Conservation (phyloP, 805 yeast genomes). For the Clavispora vitiphila region DNA sequence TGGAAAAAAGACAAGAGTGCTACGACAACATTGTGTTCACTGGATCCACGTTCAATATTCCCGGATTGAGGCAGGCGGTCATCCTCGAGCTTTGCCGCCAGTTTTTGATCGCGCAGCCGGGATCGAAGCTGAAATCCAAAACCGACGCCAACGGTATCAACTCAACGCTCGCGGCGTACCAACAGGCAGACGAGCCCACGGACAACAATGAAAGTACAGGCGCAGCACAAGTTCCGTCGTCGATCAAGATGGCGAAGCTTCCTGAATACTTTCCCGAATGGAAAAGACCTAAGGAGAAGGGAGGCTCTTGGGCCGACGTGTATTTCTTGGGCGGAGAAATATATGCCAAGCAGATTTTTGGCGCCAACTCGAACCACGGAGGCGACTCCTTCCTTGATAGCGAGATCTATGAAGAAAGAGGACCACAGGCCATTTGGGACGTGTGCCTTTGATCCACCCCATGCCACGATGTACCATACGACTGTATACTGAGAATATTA, state of each 20-base stretch:
- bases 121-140: slow-evolving; percentile 19
- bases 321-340: slow-evolving; percentile 84
- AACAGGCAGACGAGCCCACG: slow-evolving; percentile 35
- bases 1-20: slow-evolving; percentile 69
- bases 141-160: slow-evolving; percentile 26
- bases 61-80: slow-evolving; percentile 72
- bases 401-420: slow-evolving; percentile 69
- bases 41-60: slow-evolving; percentile 73
- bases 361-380: slow-evolving; percentile 48
- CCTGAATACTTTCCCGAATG: slow-evolving; percentile 95
- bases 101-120: slow-evolving; percentile 41
- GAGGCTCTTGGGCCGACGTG: slow-evolving; percentile 67
- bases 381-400: slow-evolving; percentile 62
- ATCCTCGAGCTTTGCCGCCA: slow-evolving; percentile 53
- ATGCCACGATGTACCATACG: not conserved
- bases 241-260: slow-evolving; percentile 59
- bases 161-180: slow-evolving; percentile 38
- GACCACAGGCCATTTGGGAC: slow-evolving; percentile 84
- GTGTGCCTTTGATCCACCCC: slow-evolving; percentile 15
- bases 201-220: slow-evolving; percentile 12
- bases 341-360: slow-evolving; percentile 78
- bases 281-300: slow-evolving; percentile 52
- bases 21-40: slow-evolving; percentile 77
- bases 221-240: slow-evolving; percentile 72
- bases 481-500: not conserved